Evolutionary conservation across 352 stramenopile genomes (phyloP), one percentile per base, ranked within the genome.

Genomic region (Pythium aristosporum): DNA sequence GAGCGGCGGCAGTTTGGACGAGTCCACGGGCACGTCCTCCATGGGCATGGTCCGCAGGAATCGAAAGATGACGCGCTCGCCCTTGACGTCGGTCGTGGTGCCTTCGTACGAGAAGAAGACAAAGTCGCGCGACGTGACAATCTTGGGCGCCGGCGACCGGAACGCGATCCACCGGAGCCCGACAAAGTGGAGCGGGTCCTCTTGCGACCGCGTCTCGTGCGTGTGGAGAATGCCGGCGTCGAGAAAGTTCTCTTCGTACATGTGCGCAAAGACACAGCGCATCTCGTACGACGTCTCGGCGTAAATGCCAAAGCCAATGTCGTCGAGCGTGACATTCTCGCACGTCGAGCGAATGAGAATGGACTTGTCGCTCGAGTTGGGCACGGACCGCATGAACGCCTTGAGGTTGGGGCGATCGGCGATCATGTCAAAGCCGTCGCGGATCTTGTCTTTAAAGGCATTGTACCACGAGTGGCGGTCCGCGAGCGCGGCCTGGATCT

Each of bases 231-330:
- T 65, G n/a, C 48, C 77, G 36, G 67, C 75, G 58, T 82, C 77
- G 21, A 87, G 54, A 55, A 85, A 83, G 28, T 73, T 48, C 20
- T 74, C 64, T 48, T 79, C 69, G 58, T 82, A 82, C 57, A 86
- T 55, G 42, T 81, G 71, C 11, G 72, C 74, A 37, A 74, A 68
- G 30, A 62, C 62, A 16, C 58, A 71, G 21, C 75, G 74, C 51
- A 69, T 52, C 5, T 80, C 74, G 55, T 63, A 77, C 18, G 76
- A 75, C 8, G 56, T 76, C n/a, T 77, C 72, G 37, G 57, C 46
- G 59, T 80, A 72, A 12, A 79, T 41, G 12, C 63, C 70, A 25
- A 72, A 70, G 3, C 57, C 65, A 21, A 87, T 64, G 53, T 84
- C 67, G 34, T 80, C 65, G 16, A 87, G 72, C 37, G 59, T 63